Conservation (phyloP, 441 rosid genomes). For the Dalechampia spathulata region DNA sequence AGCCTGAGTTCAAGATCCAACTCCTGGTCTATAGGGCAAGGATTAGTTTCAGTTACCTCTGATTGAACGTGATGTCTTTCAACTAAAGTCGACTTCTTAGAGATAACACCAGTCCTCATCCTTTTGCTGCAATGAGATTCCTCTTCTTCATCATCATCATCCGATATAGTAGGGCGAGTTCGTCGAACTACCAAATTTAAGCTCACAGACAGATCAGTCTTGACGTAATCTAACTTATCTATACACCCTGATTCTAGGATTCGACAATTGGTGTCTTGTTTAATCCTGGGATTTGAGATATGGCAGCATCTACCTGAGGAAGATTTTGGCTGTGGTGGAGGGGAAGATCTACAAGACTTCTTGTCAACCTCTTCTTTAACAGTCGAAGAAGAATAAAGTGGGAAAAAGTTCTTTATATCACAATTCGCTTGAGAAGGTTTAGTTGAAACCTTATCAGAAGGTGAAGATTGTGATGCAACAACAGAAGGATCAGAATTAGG, state of each 20-base stretch:
- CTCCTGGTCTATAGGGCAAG: conserved; percentile 44
- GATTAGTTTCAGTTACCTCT: conserved; percentile 30
- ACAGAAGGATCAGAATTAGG: conserved; percentile 39
- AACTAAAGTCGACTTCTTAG: conserved; percentile 28
- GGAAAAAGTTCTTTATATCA: conserved; percentile 16
- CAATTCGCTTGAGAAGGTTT: conserved; percentile 20
- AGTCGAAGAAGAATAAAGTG: conserved; percentile 31
- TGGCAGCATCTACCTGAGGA: conserved; percentile 19
- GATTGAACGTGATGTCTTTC: conserved; percentile 26
- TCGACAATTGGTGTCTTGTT: conserved; percentile 27
- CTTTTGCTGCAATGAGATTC: conserved; percentile 33
- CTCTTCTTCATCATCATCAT: conserved; percentile 30
- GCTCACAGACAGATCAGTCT: conserved; percentile 44
- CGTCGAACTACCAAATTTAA: conserved; percentile 52
- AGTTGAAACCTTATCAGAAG: conserved; percentile 40
- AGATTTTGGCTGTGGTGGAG: conserved; percentile 27
- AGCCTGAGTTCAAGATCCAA: conserved; percentile 97
- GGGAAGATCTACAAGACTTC: conserved; percentile 23
- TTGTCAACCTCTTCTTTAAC: conserved; percentile 19
- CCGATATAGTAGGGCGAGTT: conserved; percentile 24
- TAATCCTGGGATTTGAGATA: conserved; percentile 23
- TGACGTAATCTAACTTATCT: conserved; percentile 22
- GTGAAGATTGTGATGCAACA: conserved; percentile 32
- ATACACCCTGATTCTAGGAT: conserved; percentile 24
- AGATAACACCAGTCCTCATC: conserved; percentile 34